phyloP scores from a whole-genome alignment of 2,329 filamentous ascomycete species.

The Pyrenophora teres region DNA sequence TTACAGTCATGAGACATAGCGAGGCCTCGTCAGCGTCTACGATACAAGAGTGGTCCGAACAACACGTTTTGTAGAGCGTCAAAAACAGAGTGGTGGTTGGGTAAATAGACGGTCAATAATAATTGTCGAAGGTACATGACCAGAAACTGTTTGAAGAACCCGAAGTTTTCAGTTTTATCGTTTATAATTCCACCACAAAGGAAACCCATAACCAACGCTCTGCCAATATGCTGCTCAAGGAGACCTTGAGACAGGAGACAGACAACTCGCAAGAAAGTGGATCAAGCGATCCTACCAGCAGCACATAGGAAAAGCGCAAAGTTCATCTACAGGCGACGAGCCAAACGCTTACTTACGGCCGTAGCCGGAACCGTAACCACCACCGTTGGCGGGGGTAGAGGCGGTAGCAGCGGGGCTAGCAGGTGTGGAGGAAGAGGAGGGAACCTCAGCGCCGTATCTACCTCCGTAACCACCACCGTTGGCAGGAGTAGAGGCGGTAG shows the following conservation, averaged over 20 bases:
- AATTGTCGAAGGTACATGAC: slow-evolving; percentile 29
- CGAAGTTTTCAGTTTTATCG: slow-evolving; percentile 7
- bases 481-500: slow-evolving; percentile 13
- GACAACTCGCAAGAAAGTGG: slow-evolving; percentile 33
- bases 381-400: slow-evolving; percentile 13
- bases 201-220: slow-evolving; percentile 18
- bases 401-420: slow-evolving; percentile 14
- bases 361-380: slow-evolving; percentile 22
- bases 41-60: not conserved
- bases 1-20: no score
- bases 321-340: slow-evolving; percentile 18
- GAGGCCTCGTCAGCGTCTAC: not conserved
- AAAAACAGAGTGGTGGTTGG: not conserved
- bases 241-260: slow-evolving; percentile 22
- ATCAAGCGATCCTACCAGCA: slow-evolving; percentile 26
- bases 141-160: slow-evolving; percentile 7
- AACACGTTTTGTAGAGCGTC: not conserved
- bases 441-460: slow-evolving; percentile 14
- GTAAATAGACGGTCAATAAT: slow-evolving; percentile 23
- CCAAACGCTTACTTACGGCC: slow-evolving; percentile 31
- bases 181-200: slow-evolving; percentile 19
- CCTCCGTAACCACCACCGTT: slow-evolving; percentile 13
- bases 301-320: slow-evolving; percentile 24
- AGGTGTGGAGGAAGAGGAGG: no score
- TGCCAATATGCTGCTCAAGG: slow-evolving; percentile 25